Evolutionary conservation across 2,329 filamentous ascomycete species (phyloP).

Genomic region (Diplocarpon mali): DNA sequence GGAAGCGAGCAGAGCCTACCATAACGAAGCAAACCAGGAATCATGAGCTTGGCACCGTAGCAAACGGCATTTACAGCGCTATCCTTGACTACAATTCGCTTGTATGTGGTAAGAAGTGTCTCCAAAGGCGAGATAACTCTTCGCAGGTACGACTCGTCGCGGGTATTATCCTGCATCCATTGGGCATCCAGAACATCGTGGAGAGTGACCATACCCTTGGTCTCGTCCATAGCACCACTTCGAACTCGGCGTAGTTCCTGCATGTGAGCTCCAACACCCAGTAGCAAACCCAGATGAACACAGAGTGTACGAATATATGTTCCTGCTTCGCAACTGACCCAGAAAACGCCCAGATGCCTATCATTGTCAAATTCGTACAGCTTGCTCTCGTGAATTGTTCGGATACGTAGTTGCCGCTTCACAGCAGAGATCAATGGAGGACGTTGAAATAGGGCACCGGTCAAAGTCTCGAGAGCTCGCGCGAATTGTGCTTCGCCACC

Average conservation of each 20-base stretch:
- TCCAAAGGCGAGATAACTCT: conserved; percentile 87
- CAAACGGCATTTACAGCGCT: conserved; percentile 93
- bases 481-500: conserved; percentile 89
- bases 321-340: conserved; percentile 97
- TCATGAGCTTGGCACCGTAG: conserved; percentile 98
- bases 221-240: conserved; percentile 90
- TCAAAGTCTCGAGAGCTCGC: conserved; percentile 88
- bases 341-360: conserved; percentile 93
- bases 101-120: conserved; percentile 84
- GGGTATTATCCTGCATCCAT: conserved; percentile 90
- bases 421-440: conserved; percentile 96
- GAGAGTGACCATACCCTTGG: conserved; percentile 78
- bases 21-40: conserved; percentile 88
- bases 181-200: conserved; percentile 95
- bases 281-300: conserved; percentile 70
- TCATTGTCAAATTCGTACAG: conserved; percentile 98
- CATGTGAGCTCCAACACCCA: conserved; percentile 90
- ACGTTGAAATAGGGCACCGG: conserved; percentile 92
- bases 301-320: conserved; percentile 98
- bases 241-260: conserved; percentile 92
- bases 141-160: conserved; percentile 86
- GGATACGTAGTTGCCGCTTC: conserved; percentile 96
- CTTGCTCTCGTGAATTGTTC: conserved; percentile 96
- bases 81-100: conserved; percentile 96
- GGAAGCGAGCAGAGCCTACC: conserved; percentile 39